Evolutionary conservation across 306 rosid genomes (phyloP).

Genomic region (Cucumis cinereus): DNA sequence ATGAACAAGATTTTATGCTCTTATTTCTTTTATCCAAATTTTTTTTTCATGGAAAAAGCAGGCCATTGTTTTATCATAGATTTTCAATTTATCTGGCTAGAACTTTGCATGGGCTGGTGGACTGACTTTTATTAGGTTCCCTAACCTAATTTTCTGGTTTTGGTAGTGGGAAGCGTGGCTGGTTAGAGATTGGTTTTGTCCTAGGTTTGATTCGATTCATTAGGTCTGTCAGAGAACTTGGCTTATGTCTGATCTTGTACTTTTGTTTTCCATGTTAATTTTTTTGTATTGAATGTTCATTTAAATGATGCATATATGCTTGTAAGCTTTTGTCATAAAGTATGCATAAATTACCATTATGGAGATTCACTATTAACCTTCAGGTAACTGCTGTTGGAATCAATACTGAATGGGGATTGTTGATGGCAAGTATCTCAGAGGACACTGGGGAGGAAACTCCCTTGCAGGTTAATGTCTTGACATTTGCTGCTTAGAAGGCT

Average conservation of each 20-base stretch:
- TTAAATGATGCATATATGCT: not conserved
- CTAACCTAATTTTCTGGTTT: not conserved
- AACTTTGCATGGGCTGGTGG: not conserved
- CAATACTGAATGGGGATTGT: constrained; percentile 97
- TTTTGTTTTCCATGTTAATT: not conserved
- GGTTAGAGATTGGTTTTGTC: not conserved
- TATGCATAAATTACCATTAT: not conserved
- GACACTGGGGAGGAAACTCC: constrained; percentile 99
- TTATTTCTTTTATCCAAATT: not conserved
- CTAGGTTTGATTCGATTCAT: not conserved
- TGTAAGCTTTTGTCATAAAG: not conserved
- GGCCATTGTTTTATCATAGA: not conserved
- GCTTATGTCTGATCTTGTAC: not conserved
- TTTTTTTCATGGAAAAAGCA: not conserved
- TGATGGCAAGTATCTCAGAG: constrained; percentile 99
- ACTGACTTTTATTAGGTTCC: not conserved
- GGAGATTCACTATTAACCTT: constrained; percentile 10
- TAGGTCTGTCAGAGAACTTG: not conserved
- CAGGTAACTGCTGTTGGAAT: constrained; percentile 97
- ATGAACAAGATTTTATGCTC: not conserved
- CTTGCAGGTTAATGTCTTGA: constrained; percentile 51
- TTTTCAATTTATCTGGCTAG: not conserved
- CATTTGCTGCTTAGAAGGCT: constrained; percentile 12
- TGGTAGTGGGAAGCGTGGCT: not conserved
- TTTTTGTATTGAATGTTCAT: not conserved